Conservation (phyloP, 768 basidiomycete genomes). For the Sarcodon sp. region DNA sequence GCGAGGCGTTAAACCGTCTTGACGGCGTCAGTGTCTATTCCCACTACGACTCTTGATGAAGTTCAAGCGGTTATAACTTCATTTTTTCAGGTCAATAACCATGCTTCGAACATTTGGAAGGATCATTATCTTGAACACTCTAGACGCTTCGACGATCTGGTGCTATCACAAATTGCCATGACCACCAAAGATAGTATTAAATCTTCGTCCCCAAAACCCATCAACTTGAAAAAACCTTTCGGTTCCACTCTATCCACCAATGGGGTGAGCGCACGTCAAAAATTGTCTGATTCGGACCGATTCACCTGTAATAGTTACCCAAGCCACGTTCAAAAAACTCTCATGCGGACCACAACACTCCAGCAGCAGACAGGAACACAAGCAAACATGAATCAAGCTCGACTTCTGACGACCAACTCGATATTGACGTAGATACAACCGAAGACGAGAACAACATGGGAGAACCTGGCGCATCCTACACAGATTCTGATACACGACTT, state of each 20-base stretch:
- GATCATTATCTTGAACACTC: conserved; percentile 70
- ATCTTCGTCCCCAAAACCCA: neutral
- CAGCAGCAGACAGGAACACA: neutral
- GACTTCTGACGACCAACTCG: neutral
- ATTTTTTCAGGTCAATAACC: conserved; percentile 24
- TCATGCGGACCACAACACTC: neutral
- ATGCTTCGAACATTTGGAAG: conserved; percentile 56
- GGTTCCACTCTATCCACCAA: neutral
- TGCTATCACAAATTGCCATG: conserved; percentile 4
- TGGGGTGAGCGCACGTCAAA: no score
- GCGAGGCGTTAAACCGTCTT: no score
- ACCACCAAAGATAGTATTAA: neutral
- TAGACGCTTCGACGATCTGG: conserved; percentile 36
- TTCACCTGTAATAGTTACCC: neutral
- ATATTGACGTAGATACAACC: conserved; percentile 3
- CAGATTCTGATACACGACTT: conserved; percentile 48
- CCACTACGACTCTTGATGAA: no score
- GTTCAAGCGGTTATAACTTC: neutral
- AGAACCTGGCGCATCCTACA: conserved; percentile 31
- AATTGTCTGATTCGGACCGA: neutral
- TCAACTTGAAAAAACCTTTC: neutral
- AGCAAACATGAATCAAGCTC: conserved; percentile 4
- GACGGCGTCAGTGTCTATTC: no score
- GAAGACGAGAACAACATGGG: conserved; percentile 36
- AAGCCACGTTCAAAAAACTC: conserved; percentile 3